These are phyloP conservation scores for Taphrina sp. DNA, from an alignment of 1,139 yeast species.

Conservation along the genomic window DNA sequence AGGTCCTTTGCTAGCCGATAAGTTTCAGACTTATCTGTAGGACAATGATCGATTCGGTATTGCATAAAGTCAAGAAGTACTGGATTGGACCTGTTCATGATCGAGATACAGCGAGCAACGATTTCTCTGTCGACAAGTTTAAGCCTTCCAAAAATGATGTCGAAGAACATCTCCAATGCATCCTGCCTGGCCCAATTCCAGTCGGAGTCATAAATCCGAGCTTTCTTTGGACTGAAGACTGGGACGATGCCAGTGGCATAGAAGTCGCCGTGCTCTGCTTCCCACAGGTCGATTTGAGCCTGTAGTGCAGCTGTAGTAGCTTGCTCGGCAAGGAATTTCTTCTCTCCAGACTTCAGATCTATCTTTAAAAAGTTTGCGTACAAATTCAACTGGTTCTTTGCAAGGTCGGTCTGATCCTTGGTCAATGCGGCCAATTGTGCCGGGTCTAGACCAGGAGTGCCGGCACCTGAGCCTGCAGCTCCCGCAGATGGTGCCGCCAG, in stretches of 20 bases:
- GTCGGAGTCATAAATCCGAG: conserved; percentile 93
- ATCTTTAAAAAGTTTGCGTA: conserved; percentile 91
- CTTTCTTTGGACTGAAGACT: conserved; percentile 84
- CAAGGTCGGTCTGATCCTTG: conserved; percentile 82
- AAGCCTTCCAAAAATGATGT: conserved; percentile 90
- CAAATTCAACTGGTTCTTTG: conserved; percentile 92
- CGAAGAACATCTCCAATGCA: conserved; percentile 87
- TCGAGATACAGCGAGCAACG: conserved; percentile 91
- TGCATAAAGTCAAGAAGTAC: conserved; percentile 94
- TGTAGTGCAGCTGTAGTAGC: conserved; percentile 82
- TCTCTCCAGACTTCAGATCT: conserved; percentile 88
- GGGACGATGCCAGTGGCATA: conserved; percentile 91
- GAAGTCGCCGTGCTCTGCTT: conserved; percentile 90
- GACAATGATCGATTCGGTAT: conserved; percentile 91
- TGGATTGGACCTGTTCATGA: conserved; percentile 96
- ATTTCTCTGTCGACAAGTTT: conserved; percentile 91
- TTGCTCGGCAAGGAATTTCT: conserved; percentile 78
- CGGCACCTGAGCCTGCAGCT: conserved; percentile 56
- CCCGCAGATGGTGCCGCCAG: conserved; percentile 64
- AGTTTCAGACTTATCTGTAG: conserved; percentile 80
- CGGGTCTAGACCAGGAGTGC: conserved; percentile 88
- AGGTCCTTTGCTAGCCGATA: conserved; percentile 84
- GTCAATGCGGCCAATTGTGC: conserved; percentile 95
- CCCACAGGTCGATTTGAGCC: conserved; percentile 88
- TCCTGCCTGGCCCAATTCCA: conserved; percentile 99